Evolutionary conservation across 2,329 filamentous ascomycete species (phyloP).

Genomic region (Xylariaceae sp.): DNA sequence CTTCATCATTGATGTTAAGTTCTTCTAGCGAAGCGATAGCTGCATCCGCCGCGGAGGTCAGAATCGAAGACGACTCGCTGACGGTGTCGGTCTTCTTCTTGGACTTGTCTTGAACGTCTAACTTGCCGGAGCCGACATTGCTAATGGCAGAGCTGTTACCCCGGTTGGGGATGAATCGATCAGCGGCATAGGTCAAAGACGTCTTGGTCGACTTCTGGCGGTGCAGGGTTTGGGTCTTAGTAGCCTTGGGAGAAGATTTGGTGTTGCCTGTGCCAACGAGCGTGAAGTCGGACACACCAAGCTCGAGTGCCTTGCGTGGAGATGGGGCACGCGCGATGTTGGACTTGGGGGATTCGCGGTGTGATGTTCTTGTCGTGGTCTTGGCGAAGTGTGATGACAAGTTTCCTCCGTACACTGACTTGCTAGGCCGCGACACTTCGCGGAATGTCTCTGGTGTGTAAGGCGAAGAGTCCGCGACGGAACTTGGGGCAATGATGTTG

Average conservation of each 20-base stretch:
- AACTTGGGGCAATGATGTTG: conserved; percentile 43
- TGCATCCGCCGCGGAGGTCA: conserved; percentile 76
- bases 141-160: conserved; percentile 81
- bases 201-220: conserved; percentile 63
- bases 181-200: conserved; percentile 71
- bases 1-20: conserved; percentile 62
- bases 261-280: conserved; percentile 72
- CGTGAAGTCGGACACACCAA: conserved; percentile 88
- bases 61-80: conserved; percentile 66
- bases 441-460: conserved; percentile 66
- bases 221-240: conserved; percentile 49
- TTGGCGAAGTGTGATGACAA: conserved; percentile 74
- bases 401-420: conserved; percentile 77
- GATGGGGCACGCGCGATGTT: conserved; percentile 80
- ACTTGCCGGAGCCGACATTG: conserved; percentile 76
- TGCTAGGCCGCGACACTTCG: conserved; percentile 48
- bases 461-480: conserved; percentile 59
- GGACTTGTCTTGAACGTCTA: conserved; percentile 64
- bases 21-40: conserved; percentile 73
- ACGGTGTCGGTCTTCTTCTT: conserved; percentile 67
- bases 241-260: conserved; percentile 49
- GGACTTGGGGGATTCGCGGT: conserved; percentile 89
- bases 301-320: conserved; percentile 76
- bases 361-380: conserved; percentile 57
- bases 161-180: conserved; percentile 95